These are phyloP conservation scores for Petunia axillaris DNA, from an alignment of 257 asterid species.

Conservation along the genomic window DNA sequence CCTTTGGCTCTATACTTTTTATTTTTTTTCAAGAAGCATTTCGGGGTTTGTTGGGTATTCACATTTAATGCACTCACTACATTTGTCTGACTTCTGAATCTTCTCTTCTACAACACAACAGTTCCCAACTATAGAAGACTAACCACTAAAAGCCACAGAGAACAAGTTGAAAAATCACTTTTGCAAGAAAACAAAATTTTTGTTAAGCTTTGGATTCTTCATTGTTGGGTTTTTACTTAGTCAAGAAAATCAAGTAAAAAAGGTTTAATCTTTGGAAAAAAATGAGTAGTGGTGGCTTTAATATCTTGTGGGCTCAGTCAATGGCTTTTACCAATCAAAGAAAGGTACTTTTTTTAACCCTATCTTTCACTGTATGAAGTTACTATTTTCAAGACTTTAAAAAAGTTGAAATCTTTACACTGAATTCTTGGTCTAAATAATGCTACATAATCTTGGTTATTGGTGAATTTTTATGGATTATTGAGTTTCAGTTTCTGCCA, in stretches of 20 bases:
- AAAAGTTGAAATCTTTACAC: constrained; percentile 52
- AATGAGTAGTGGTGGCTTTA: constrained; percentile 54
- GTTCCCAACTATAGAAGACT: constrained; percentile 13
- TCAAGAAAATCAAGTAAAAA: constrained; percentile 48
- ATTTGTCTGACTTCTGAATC: constrained; percentile 46
- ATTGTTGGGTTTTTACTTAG: constrained; percentile 4
- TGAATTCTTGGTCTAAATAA: constrained; percentile 33
- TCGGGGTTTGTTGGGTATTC: constrained; percentile 45
- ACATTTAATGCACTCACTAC: constrained; percentile 46
- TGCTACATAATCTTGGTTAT: constrained; percentile 48
- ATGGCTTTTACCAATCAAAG: constrained; percentile 50
- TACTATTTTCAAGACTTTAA: constrained; percentile 39
- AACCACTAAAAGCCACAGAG: constrained; percentile 32
- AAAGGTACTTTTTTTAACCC: constrained; percentile 46
- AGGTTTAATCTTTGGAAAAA: constrained; percentile 37
- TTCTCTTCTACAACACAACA: constrained; percentile 31
- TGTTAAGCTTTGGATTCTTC: constrained; percentile 63
- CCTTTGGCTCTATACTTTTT: no score
- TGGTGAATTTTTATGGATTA: constrained; percentile 36
- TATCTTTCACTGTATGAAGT: constrained; percentile 34
- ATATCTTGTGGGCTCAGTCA: constrained; percentile 58
- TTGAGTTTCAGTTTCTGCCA: constrained; percentile 31
- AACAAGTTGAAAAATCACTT: constrained; percentile 18
- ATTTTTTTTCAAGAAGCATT: constrained; percentile 15
- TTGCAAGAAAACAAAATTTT: neutral